Conservation (phyloP, 163 green algal species). For the Trebouxiophyceae sp. region DNA sequence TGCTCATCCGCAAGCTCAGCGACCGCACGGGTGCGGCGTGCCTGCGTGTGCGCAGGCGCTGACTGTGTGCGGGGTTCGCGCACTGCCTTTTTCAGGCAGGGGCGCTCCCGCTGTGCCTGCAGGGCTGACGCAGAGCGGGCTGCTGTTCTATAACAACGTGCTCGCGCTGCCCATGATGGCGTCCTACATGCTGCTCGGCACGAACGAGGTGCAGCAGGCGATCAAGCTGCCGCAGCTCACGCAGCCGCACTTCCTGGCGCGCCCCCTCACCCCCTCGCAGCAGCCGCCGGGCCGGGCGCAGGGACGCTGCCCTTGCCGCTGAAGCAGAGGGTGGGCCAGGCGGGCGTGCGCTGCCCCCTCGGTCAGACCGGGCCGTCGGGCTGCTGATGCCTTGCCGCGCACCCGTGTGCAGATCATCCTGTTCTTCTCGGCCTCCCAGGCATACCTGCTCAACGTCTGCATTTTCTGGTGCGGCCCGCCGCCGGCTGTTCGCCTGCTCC, state of each 20-base stretch:
- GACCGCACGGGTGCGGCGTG: conserved; percentile 35
- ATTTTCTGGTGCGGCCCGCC: conserved; percentile 63
- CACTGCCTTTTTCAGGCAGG: background rate
- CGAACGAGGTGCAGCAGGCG: conserved; percentile 27
- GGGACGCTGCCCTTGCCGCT: too few relatives aligned
- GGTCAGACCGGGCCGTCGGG: too few relatives aligned
- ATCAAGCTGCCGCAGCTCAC: conserved; percentile 18
- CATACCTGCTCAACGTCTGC: conserved; percentile 53
- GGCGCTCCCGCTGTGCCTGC: conserved; percentile 5
- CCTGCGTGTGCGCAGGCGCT: background rate
- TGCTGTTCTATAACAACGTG: conserved; percentile 53
- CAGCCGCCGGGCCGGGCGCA: too few relatives aligned
- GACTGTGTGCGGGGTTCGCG: background rate
- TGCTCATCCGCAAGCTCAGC: conserved; percentile 35
- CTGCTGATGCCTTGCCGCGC: background rate
- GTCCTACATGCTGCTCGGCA: conserved; percentile 24
- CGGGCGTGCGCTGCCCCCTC: too few relatives aligned
- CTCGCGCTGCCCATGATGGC: conserved; percentile 43
- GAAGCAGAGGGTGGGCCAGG: too few relatives aligned
- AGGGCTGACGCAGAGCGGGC: conserved; percentile 30
- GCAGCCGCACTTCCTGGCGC: conserved; percentile 17
- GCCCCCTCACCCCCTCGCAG: background rate
- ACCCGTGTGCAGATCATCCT: conserved; percentile 28
- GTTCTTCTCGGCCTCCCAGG: conserved; percentile 38
- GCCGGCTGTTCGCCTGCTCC: too few relatives aligned